A percentile compares a stretch with the other conserved stretches of the same genome.
Evolutionary conservation across 768 basidiomycete genomes (phyloP).

Genomic region (Lyophyllum decastes): DNA sequence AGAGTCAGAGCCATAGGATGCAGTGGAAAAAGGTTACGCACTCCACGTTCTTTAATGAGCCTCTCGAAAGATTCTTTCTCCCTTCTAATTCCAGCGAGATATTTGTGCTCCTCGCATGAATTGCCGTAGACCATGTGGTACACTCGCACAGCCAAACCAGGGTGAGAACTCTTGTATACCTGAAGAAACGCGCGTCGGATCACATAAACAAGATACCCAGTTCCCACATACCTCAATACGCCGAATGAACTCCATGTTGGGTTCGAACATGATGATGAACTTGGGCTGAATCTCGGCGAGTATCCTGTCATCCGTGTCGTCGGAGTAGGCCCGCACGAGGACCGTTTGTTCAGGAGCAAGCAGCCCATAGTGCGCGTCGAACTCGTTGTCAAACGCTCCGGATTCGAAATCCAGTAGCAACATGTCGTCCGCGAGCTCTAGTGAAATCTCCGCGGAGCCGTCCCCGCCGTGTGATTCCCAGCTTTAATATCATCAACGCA

Average conservation of each 20-base stretch:
- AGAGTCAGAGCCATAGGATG: not conserved
- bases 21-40: conserved; percentile 38
- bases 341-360: conserved; percentile 78
- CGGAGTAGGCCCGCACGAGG: conserved; percentile 84
- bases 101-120: conserved; percentile 95
- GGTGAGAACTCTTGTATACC: conserved; percentile 86
- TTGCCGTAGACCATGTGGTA: conserved; percentile 96
- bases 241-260: conserved; percentile 89
- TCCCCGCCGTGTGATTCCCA: conserved; percentile 34
- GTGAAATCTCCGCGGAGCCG: conserved; percentile 18
- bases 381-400: conserved; percentile 49
- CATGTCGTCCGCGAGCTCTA: conserved; percentile 25
- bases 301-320: conserved; percentile 90
- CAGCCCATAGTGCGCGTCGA: conserved; percentile 80
- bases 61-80: conserved; percentile 95
- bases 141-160: conserved; percentile 81
- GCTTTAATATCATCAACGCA: conserved; percentile 20
- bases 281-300: conserved; percentile 85
- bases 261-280: conserved; percentile 96
- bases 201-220: not conserved
- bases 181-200: conserved; percentile 26
- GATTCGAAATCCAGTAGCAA: conserved; percentile 38
- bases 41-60: conserved; percentile 89
- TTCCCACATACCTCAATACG: conserved; percentile 73
- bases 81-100: conserved; percentile 81